Evolutionary conservation across 768 basidiomycete species (phyloP).

Genomic region (Tricholomella constricta): DNA sequence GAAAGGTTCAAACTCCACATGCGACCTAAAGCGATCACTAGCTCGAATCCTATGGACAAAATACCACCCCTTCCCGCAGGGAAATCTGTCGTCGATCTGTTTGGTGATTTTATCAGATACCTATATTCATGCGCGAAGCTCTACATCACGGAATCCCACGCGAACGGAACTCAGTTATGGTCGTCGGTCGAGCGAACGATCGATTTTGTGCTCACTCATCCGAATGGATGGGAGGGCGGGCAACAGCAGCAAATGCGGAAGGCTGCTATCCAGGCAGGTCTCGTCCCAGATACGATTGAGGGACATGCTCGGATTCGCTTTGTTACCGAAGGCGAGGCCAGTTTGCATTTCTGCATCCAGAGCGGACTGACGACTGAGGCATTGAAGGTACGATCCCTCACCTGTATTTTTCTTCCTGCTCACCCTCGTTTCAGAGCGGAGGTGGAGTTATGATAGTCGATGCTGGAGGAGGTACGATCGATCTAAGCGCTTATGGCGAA

Average conservation of each 20-base stretch:
- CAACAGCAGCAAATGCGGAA: conserved; percentile 60
- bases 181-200: conserved; percentile 40
- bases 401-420: neutral
- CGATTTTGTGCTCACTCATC: conserved; percentile 59
- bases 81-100: conserved; percentile 42
- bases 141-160: conserved; percentile 51
- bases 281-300: conserved; percentile 42
- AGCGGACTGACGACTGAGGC: conserved; percentile 38
- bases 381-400: conserved; percentile 22
- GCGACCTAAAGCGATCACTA: conserved; percentile 21
- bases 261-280: conserved; percentile 53
- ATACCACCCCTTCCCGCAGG: conserved; percentile 44
- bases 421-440: conserved; percentile 33
- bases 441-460: conserved; percentile 58
- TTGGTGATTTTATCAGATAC: conserved; percentile 55
- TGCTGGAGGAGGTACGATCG: conserved; percentile 64
- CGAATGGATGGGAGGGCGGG: conserved; percentile 65
- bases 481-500: conserved; percentile 56
- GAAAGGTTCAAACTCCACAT: conserved; percentile 37
- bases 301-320: conserved; percentile 46
- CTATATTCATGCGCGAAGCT: conserved; percentile 43
- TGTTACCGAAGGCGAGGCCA: conserved; percentile 60
- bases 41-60: conserved; percentile 21
- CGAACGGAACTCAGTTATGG: conserved; percentile 48
- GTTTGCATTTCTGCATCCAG: conserved; percentile 49